Evolutionary conservation across 2,329 filamentous ascomycete genomes (phyloP), one percentile per base, ranked within the genome.

Genomic region (Colletotrichum zoysiae): DNA sequence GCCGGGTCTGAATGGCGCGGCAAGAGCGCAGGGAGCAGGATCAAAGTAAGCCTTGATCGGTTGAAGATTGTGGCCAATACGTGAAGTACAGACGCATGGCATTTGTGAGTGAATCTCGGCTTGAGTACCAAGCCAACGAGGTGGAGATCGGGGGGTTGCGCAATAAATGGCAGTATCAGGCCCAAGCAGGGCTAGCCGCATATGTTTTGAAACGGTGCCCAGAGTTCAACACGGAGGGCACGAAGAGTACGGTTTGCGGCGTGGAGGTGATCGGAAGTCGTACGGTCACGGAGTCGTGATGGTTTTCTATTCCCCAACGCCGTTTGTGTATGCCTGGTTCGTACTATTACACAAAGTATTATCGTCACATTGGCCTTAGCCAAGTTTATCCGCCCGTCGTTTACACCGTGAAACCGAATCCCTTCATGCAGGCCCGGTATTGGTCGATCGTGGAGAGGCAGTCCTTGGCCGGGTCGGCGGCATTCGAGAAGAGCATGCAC

Each of bases 401-500:
- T 80, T 82, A 90, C 63, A 90, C 83, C 81, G 94, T 92, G 86
- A 97, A 99, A 20, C 96, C 96, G 79, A 93, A 98, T 14, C 94
- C 93, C 70, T 91, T 90, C 96, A 99, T 98, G 83, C 96, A 99
- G 76, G 84, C 90, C 84, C 91, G 92, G 86, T 99, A 99, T 80
- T 93, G 91, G 38, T 94, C 90, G 74, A 99, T 93, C 74, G 94
- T 88, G 62, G 91, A 88, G 82, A 91, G 88, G 87, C 96, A 99
- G 78, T 97, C 95, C 78, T 90, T 88, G 77, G 93, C 89, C 50
- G 96, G 94, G 79, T 98, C 92, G 78, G 91, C 88, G 73, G 93
- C 88, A 74, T 90, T 95, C 67, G 94, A 97, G 86, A 98, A 98
- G 68, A 99, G 93, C 95, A 99, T 98, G 87, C 96, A 99, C 84